These are phyloP conservation scores for Gautieria morchelliformis DNA, from an alignment of 768 basidiomycete species.

Conservation along the genomic window DNA sequence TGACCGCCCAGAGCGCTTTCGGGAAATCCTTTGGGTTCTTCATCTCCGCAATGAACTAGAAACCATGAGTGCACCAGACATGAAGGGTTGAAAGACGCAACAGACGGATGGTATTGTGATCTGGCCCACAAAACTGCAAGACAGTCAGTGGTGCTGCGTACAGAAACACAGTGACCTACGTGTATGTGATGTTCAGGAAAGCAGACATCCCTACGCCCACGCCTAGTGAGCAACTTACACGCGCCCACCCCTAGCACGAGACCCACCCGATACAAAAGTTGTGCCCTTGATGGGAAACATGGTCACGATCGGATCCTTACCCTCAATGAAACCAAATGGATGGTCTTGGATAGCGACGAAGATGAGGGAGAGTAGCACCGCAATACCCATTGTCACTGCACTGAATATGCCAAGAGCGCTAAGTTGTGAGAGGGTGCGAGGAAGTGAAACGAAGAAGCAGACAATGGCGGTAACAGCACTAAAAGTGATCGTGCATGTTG, in stretches of 20 bases:
- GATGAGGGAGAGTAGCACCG: slow-evolving; percentile 33
- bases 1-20: slow-evolving; percentile 36
- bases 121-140: slow-evolving; percentile 21
- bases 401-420: slow-evolving; percentile 32
- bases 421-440: slow-evolving; percentile 35
- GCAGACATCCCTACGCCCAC: slow-evolving; percentile 30
- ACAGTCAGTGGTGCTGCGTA: neutral
- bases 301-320: slow-evolving; percentile 29
- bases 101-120: slow-evolving; percentile 32
- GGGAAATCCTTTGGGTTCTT: slow-evolving; percentile 38
- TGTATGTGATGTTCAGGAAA: slow-evolving; percentile 38
- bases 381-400: slow-evolving; percentile 36
- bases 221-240: neutral
- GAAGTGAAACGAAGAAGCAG: slow-evolving; percentile 34
- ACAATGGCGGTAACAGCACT: slow-evolving; percentile 25
- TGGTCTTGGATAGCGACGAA: slow-evolving; percentile 32
- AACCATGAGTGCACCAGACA: neutral
- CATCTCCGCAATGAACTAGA: slow-evolving; percentile 38
- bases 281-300: slow-evolving; percentile 29
- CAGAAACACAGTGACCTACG: slow-evolving; percentile 20
- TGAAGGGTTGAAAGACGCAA: neutral
- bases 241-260: neutral
- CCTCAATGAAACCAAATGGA: slow-evolving; percentile 31
- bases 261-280: slow-evolving; percentile 28
- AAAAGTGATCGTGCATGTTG: slow-evolving; percentile 32